These are phyloP conservation scores for Aspergillus sp. DNA, from an alignment of 2,329 filamentous ascomycete genomes.

Conservation along the genomic window DNA sequence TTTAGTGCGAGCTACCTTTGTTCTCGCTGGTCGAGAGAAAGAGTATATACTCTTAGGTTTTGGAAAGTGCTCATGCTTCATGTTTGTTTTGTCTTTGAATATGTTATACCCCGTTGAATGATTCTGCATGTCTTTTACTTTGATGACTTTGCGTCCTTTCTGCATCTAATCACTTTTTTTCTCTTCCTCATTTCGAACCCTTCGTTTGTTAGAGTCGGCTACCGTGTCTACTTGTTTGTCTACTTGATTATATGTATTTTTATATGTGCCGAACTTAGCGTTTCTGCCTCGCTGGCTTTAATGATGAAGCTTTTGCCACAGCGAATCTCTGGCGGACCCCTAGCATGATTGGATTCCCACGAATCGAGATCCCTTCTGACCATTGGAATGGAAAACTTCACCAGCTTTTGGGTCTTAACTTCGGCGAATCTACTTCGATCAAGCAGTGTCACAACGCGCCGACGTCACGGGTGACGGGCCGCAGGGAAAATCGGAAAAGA, in stretches of 20 bases:
- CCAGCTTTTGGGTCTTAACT: neutral
- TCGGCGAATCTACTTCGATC: no score
- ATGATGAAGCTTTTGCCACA: constrained; percentile 12
- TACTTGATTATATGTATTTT: constrained; percentile 19
- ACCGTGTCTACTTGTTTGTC: constrained; percentile 14
- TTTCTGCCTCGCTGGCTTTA: constrained; percentile 18
- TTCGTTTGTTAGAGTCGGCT: constrained; percentile 7
- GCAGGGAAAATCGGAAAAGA: neutral
- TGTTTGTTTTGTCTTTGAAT: constrained; percentile 16
- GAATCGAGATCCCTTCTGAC: no score
- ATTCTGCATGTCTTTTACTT: constrained; percentile 19
- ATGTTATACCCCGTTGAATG: constrained; percentile 28
- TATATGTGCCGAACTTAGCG: constrained; percentile 23
- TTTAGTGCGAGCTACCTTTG: constrained; percentile 12
- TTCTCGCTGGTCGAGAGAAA: constrained; percentile 29
- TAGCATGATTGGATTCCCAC: neutral
- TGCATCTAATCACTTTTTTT: constrained; percentile 1
- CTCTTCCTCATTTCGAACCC: neutral
- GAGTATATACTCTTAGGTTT: constrained; percentile 11
- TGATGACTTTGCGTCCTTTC: constrained; percentile 13
- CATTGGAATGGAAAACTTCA: neutral
- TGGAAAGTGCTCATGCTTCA: constrained; percentile 14
- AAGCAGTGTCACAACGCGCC: neutral
- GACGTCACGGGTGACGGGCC: neutral
- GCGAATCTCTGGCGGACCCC: neutral